phyloP scores from a whole-genome alignment of 2,329 filamentous ascomycete species.

The Fusarium albosuccineum region DNA sequence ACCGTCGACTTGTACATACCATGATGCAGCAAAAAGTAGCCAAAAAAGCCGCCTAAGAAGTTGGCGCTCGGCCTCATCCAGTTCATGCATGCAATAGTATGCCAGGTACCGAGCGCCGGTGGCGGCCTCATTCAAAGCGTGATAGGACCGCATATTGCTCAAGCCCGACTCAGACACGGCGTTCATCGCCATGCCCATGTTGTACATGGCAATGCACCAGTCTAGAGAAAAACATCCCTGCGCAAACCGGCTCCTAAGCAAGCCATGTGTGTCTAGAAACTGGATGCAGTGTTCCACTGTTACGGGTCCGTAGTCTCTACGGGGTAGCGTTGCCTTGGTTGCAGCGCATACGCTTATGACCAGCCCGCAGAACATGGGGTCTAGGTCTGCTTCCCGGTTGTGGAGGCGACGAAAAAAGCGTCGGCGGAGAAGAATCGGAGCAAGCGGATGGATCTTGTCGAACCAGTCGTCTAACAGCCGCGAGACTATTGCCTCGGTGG shows the following conservation, averaged over 20 bases:
- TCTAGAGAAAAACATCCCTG: slow-evolving; percentile 47
- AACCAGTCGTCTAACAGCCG: slow-evolving; percentile 52
- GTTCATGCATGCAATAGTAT: slow-evolving; percentile 43
- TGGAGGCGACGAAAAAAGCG: slow-evolving; percentile 48
- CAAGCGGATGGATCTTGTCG: slow-evolving; percentile 52
- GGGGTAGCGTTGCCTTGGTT: slow-evolving; percentile 49
- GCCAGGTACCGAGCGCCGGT: slow-evolving; percentile 49
- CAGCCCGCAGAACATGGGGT: slow-evolving; percentile 50
- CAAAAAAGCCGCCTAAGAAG: slow-evolving; percentile 52
- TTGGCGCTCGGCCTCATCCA: slow-evolving; percentile 47
- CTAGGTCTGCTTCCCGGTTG: slow-evolving; percentile 40
- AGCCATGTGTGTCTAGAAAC: slow-evolving; percentile 46
- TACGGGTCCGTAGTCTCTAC: slow-evolving; percentile 43
- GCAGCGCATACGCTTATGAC: slow-evolving; percentile 53
- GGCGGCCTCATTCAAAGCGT: slow-evolving; percentile 43
- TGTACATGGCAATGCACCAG: slow-evolving; percentile 54
- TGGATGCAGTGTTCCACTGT: slow-evolving; percentile 47
- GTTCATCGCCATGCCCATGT: slow-evolving; percentile 47
- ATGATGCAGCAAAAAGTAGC: slow-evolving; percentile 49
- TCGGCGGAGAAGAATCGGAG: slow-evolving; percentile 50
- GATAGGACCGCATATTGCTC: slow-evolving; percentile 38
- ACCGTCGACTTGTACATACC: slow-evolving; percentile 33
- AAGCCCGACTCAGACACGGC: slow-evolving; percentile 23
- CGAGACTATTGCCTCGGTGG: slow-evolving; percentile 24
- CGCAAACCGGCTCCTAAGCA: slow-evolving; percentile 38